Evolutionary conservation across 495 filamentous ascomycete genomes (phyloP), one percentile per base, ranked within the genome.

Genomic region (Xylaria venustula): DNA sequence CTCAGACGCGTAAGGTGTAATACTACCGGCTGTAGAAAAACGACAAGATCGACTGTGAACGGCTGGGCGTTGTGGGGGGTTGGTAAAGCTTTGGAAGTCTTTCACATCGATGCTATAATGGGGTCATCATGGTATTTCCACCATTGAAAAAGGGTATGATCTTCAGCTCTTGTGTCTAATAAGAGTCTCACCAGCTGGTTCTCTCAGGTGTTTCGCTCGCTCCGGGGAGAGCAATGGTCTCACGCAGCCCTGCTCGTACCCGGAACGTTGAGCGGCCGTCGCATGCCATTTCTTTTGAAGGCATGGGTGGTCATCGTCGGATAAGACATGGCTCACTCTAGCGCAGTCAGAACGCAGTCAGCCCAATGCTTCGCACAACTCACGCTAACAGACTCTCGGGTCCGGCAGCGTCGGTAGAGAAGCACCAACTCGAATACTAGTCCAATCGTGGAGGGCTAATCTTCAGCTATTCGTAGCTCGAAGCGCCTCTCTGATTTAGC

Each of bases 351-450:
- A n/a, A n/a, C n/a, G n/a, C n/a, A 36, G 53, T 45, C 53, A 54
- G 53, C 53, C 53, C 37, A 32, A 32, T n/a, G 20, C 26, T 22
- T 15, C 40, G 34, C 11, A 45, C 9, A 17, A 19, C 55, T 49
- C 8, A 20, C 55, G 55, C 55, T 58, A 58, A 51, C 46, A 60
- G 26, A 42, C 22, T 6, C 36, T 60, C 46, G 46, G 57, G 46
- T 36, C 56, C 56, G 46, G 46, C 56, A 59, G 56, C 22, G 56
- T 51, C 46, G 20, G 30, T 51, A 51, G 44, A 25, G 5, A 48
- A 26, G 6, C 15, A 2, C 19, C 28, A 41, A 19, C 56, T 3
- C 56, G n/a, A 28, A 23, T 28, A n/a, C 46, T 32, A 50, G 34
- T 7, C 46, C 34, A 59, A 51, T 49, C n/a, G 28, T 22, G 26